Conservation (phyloP, 345 rosid genomes). For the Citrus cavaleriei region DNA sequence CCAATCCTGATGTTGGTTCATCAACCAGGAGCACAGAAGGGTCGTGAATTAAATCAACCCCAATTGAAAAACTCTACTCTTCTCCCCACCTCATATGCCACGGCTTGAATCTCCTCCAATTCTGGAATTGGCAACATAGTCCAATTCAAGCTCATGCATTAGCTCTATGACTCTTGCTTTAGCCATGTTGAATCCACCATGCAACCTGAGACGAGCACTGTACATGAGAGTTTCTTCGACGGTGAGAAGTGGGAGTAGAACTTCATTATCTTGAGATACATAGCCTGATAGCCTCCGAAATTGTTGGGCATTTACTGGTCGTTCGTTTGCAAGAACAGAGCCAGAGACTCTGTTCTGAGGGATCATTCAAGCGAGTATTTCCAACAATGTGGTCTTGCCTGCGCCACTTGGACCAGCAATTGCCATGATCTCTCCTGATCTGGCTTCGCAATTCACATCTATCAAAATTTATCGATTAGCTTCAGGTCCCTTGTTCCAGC, state of each 20-base stretch:
- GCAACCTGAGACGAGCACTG: conserved; percentile 27
- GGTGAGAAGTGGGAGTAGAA: conserved; percentile 27
- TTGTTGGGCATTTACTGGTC: conserved; percentile 12
- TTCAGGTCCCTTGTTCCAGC: not conserved
- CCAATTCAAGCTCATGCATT: conserved; percentile 22
- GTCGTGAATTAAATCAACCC: conserved; percentile 25
- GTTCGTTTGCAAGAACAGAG: conserved; percentile 25
- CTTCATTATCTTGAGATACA: conserved; percentile 23
- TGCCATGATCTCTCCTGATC: conserved; percentile 25
- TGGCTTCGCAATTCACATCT: conserved; percentile 25
- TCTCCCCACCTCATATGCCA: conserved; percentile 33
- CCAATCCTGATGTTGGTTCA: conserved; percentile 35
- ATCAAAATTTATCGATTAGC: conserved; percentile 9
- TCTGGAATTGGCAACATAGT: conserved; percentile 23
- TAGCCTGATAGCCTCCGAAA: conserved; percentile 24
- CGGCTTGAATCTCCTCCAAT: conserved; percentile 19
- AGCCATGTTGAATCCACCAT: conserved; percentile 9
- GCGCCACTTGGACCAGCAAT: conserved; percentile 33
- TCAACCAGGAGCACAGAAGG: conserved; percentile 27
- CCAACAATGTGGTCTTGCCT: conserved; percentile 27
- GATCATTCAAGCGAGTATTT: conserved; percentile 21
- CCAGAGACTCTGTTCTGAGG: conserved; percentile 19
- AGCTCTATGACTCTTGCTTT: conserved; percentile 15
- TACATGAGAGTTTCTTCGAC: conserved; percentile 30
- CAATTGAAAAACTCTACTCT: conserved; percentile 27